Base-by-base conservation (phyloP, 1,139 yeast species). In the Protomyces pachydermus region DNA sequence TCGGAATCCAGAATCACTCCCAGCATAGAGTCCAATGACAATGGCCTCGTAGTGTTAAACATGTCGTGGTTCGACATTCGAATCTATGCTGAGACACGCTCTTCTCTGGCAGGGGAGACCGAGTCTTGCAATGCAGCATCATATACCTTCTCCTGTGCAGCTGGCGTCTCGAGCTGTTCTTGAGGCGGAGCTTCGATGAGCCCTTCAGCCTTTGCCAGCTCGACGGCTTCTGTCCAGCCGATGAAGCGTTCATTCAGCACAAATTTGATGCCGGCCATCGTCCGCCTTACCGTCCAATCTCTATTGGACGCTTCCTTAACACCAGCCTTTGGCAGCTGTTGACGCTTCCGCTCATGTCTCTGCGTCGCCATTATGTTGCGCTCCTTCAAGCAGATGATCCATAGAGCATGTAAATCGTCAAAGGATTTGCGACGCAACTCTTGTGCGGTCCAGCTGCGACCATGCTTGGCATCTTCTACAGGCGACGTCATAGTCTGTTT, bases 341-440 rank as follows among this genome's bases (percentile, higher is more conserved):
- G 54, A 25, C 76, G 72, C 57, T 71, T 71, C 61, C 79, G 71
- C 54, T 83, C 75, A 69, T 86, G 83, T 62, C 81, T 80, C 74
- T 95, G 98, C 71, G 97, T 82, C 45, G 86, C 85, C 66, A 93
- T 75, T 48, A 84, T 78, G 75, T 93, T 95, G 69, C 96, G 80
- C 74, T 93, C 97, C 73, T 85, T 88, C 69, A 93, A 78, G 69
- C 91, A 84, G 57, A 87, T 80, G 74, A 90, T 91, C 98, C 98
- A 93, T 71, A 93, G 80, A 56, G 84, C 82, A 75, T 95, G 98
- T 71, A 93, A 79, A 74, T 93, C 98, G 52, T 91, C 95, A 72
- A 91, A 95, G 16, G 91, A 84, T 75, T 93, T 95, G 68, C 95
- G 82, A 75, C 99, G 85, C 69, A 93, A 82, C 73, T 93, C 98